Conservation (phyloP, 371 early-diverging fungal genomes). For the Mortierella sp. region DNA sequence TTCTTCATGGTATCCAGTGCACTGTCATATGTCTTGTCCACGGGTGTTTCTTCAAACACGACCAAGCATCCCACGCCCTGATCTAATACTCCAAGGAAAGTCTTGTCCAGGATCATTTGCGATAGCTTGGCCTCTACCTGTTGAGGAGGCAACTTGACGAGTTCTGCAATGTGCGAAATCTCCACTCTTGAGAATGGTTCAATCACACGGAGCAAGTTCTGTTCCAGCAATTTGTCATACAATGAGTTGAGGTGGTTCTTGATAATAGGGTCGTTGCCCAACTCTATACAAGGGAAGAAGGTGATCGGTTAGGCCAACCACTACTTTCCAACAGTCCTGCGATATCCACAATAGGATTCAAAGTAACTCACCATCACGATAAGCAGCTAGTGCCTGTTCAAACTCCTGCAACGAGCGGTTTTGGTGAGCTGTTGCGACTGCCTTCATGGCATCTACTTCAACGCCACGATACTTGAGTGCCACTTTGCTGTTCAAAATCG, state of each 20-base stretch:
- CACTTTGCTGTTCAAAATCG: constrained; percentile 85
- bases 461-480: constrained; percentile 79
- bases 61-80: constrained; percentile 96
- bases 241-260: constrained; percentile 89
- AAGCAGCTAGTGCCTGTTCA: constrained; percentile 88
- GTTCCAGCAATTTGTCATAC: constrained; percentile 97
- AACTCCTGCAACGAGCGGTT: constrained; percentile 94
- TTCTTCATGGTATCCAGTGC: constrained; percentile 96
- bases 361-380: constrained; percentile 72
- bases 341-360: too few relatives aligned
- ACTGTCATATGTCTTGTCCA: constrained; percentile 92
- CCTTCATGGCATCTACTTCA: constrained; percentile 93
- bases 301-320: too few relatives aligned
- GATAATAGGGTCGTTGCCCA: constrained; percentile 93
- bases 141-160: constrained; percentile 89
- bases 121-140: constrained; percentile 97
- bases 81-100: constrained; percentile 95
- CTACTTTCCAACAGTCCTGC: too few relatives aligned
- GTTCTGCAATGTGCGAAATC: constrained; percentile 93
- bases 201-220: constrained; percentile 97
- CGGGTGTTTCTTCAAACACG: constrained; percentile 90
- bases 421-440: constrained; percentile 93
- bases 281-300: constrained; percentile 59
- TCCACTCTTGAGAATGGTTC: constrained; percentile 98
- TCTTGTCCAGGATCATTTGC: constrained; percentile 98